Conservation (phyloP, 371 early-diverging fungal genomes). For the Dichotomocladium elegans region DNA sequence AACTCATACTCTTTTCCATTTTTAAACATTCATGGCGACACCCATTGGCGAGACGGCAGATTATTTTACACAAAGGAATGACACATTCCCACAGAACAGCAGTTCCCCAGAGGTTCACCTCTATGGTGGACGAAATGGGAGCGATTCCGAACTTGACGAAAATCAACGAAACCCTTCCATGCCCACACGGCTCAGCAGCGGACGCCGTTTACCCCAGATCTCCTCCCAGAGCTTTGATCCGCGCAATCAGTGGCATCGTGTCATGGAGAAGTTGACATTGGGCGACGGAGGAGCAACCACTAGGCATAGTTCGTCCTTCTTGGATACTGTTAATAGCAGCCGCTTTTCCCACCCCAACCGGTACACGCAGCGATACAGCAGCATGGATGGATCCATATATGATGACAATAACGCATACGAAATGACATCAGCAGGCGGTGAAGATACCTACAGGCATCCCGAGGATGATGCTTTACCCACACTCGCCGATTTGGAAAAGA, state of each 20-base stretch:
- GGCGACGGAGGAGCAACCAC: background rate
- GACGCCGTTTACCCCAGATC: background rate
- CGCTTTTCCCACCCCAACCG: background rate
- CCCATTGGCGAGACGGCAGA: slow-evolving; percentile 36
- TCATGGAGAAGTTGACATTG: slow-evolving; percentile 16
- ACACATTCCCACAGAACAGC: background rate
- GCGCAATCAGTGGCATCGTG: slow-evolving; percentile 29
- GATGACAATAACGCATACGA: background rate
- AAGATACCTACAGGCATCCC: background rate
- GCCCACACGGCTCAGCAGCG: slow-evolving; percentile 1
- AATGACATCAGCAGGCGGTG: background rate
- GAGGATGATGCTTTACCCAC: slow-evolving; percentile 16
- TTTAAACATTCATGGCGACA: slow-evolving; percentile 28
- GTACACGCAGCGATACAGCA: background rate
- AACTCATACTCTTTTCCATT: background rate
- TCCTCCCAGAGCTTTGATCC: slow-evolving; percentile 30
- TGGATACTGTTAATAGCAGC: too few relatives aligned
- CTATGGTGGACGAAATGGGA: background rate
- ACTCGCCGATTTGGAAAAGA: slow-evolving; percentile 9
- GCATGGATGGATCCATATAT: background rate
- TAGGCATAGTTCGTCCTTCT: background rate
- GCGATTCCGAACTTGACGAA: slow-evolving; percentile 10
- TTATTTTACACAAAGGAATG: slow-evolving; percentile 23
- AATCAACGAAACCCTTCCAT: slow-evolving; percentile 17
- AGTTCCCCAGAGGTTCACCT: background rate